Percentiles rank a stretch among this genome's conserved stretches.
These are phyloP conservation scores for Cladosporium cucumerinum DNA, from an alignment of 2,329 filamentous ascomycete species.

Conservation along the genomic window DNA sequence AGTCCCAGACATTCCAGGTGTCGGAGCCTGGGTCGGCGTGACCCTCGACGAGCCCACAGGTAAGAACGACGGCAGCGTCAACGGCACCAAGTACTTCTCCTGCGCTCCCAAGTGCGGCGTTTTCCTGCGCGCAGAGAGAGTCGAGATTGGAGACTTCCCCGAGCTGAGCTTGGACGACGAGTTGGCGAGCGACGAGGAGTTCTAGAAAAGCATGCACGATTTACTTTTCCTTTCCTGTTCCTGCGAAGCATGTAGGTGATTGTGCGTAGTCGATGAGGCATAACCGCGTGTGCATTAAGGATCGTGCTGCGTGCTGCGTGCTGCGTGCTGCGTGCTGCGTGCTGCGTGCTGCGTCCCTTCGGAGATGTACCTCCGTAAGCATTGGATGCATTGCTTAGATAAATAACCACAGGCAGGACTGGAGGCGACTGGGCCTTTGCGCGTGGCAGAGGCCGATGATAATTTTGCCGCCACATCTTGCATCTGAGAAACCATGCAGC, in stretches of 20 bases:
- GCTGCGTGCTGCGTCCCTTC: too few species aligned
- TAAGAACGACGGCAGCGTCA: conserved; percentile 75
- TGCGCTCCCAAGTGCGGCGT: conserved; percentile 68
- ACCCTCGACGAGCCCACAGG: conserved; percentile 73
- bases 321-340: too few species aligned
- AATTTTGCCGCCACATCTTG: too few species aligned
- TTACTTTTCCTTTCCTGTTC: neutral
- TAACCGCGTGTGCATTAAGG: neutral
- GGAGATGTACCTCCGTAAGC: too few species aligned
- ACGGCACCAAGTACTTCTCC: conserved; percentile 65
- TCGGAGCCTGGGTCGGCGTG: conserved; percentile 67
- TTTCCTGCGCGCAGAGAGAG: conserved; percentile 73
- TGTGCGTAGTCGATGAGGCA: neutral
- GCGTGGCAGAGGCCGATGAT: neutral
- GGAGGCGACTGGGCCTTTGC: too few species aligned
- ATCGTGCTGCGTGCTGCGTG: too few species aligned
- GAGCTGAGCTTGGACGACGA: conserved; percentile 52
- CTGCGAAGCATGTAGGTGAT: neutral
- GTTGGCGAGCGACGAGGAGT: conserved; percentile 63
- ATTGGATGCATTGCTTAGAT: too few species aligned
- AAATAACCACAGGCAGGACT: neutral
- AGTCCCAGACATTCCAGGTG: conserved; percentile 68
- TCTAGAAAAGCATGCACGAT: conserved; percentile 22
- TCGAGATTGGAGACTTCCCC: conserved; percentile 72
- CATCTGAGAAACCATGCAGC: neutral